Conservation (phyloP, 176 grass and related monocot species). For the Triticum turgidum region DNA sequence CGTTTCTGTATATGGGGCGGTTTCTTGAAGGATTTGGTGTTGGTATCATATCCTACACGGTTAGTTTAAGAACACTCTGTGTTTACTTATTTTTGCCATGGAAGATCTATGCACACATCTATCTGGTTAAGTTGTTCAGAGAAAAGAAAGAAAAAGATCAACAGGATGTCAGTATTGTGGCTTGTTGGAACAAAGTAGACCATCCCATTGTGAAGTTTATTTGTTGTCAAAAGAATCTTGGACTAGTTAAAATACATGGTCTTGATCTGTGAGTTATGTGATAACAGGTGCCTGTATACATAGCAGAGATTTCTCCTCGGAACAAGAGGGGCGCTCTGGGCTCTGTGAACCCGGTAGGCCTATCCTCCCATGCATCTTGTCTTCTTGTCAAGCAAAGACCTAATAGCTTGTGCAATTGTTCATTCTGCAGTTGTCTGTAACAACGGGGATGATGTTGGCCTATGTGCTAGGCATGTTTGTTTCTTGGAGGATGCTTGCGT, state of each 20-base stretch:
- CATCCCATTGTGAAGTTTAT: background rate
- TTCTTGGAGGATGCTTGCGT: conserved; percentile 83
- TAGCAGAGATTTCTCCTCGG: conserved; percentile 87
- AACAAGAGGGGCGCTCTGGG: conserved; percentile 94
- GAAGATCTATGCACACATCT: background rate
- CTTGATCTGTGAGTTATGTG: conserved; percentile 13
- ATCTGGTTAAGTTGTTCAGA: too few relatives aligned
- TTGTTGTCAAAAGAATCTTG: conserved; percentile 9
- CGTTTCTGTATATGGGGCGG: conserved; percentile 90
- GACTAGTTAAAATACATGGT: background rate
- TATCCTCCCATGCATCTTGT: background rate
- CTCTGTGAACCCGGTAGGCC: conserved; percentile 71
- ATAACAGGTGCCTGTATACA: conserved; percentile 90
- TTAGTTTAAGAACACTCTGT: conserved; percentile 13
- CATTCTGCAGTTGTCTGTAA: conserved; percentile 65
- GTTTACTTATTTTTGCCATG: background rate
- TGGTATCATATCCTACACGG: conserved; percentile 84
- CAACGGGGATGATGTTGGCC: conserved; percentile 83
- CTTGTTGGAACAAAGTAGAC: background rate
- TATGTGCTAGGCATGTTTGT: conserved; percentile 95
- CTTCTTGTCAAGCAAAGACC: background rate
- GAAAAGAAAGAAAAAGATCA: background rate
- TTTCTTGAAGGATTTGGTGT: conserved; percentile 94
- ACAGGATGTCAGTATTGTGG: background rate
- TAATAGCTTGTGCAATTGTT: background rate